These are phyloP conservation scores for Pseudonectria foliicola DNA, from an alignment of 2,329 filamentous ascomycete species.

Conservation along the genomic window DNA sequence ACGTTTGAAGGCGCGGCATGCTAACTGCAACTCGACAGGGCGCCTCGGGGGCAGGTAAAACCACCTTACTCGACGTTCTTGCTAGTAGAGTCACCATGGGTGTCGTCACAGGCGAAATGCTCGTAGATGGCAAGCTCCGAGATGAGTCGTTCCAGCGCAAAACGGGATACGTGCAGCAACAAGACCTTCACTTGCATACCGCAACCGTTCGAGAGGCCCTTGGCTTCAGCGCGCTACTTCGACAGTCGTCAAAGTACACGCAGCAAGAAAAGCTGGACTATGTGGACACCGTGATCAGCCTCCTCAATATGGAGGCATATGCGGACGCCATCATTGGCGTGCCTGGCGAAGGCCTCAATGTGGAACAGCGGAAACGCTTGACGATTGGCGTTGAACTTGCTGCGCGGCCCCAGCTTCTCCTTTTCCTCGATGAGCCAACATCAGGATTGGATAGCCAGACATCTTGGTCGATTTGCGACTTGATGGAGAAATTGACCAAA, in stretches of 20 bases:
- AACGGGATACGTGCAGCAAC: constrained; percentile 64
- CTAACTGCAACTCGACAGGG: constrained; percentile 25
- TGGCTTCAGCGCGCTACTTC: constrained; percentile 35
- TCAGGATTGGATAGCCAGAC: constrained; percentile 52
- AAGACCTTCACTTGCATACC: constrained; percentile 43
- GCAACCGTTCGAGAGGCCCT: constrained; percentile 41
- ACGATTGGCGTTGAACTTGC: constrained; percentile 43
- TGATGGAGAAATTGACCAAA: background rate
- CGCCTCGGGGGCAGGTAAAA: constrained; percentile 46
- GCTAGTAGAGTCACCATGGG: constrained; percentile 65
- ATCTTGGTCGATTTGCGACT: constrained; percentile 57
- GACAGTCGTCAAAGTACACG: constrained; percentile 36
- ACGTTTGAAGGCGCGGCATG: no score
- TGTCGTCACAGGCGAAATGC: constrained; percentile 61
- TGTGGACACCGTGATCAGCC: constrained; percentile 46
- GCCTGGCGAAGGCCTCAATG: constrained; percentile 36
- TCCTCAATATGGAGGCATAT: constrained; percentile 49
- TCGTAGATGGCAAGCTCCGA: constrained; percentile 60
- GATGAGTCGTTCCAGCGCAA: constrained; percentile 64
- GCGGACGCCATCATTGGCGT: constrained; percentile 46
- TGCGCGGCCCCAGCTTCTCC: constrained; percentile 37
- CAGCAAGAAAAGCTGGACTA: constrained; percentile 44
- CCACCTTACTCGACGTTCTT: constrained; percentile 56
- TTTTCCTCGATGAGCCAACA: constrained; percentile 50
- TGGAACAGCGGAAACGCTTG: constrained; percentile 44